Percentiles rank a stretch among this genome's conserved stretches.
Evolutionary conservation across 139 green algal genomes (phyloP).

Genomic region (Tetradesmus lagerheimii): DNA sequence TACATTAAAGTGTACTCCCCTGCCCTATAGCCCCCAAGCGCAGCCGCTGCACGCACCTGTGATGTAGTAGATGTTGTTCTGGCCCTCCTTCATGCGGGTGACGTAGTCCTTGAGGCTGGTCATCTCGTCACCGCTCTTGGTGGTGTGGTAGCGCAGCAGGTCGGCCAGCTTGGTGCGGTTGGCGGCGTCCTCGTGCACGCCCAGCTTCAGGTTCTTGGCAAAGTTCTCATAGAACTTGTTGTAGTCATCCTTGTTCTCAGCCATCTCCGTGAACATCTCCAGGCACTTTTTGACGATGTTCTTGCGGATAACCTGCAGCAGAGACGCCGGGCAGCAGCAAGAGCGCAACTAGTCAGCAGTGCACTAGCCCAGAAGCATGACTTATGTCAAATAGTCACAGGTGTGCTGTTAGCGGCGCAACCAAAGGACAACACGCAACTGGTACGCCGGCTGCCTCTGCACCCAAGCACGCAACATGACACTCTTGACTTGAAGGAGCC

Average conservation of each 20-base stretch:
- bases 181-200: conserved; percentile 95
- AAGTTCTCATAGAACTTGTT: conserved; percentile 99
- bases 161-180: conserved; percentile 99
- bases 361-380: neutral
- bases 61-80: conserved; percentile 99
- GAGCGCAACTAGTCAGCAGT: neutral
- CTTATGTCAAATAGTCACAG: too few relatives aligned
- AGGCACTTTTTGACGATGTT: conserved; percentile 99
- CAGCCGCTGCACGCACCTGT: conserved; percentile 83
- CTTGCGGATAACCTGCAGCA: conserved; percentile 94
- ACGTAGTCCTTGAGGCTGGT: conserved; percentile 99
- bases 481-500: too few relatives aligned
- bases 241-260: conserved; percentile 99
- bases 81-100: conserved; percentile 99
- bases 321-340: neutral
- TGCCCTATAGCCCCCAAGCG: too few relatives aligned
- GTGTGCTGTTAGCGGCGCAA: too few relatives aligned
- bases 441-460: too few relatives aligned
- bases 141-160: conserved; percentile 95
- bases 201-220: conserved; percentile 99
- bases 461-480: too few relatives aligned
- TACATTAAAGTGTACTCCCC: too few relatives aligned
- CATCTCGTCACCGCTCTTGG: conserved; percentile 98
- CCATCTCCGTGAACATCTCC: conserved; percentile 97
- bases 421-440: too few relatives aligned